Conservation (phyloP, 2,329 filamentous ascomycete genomes). For the Fusarium sp. region DNA sequence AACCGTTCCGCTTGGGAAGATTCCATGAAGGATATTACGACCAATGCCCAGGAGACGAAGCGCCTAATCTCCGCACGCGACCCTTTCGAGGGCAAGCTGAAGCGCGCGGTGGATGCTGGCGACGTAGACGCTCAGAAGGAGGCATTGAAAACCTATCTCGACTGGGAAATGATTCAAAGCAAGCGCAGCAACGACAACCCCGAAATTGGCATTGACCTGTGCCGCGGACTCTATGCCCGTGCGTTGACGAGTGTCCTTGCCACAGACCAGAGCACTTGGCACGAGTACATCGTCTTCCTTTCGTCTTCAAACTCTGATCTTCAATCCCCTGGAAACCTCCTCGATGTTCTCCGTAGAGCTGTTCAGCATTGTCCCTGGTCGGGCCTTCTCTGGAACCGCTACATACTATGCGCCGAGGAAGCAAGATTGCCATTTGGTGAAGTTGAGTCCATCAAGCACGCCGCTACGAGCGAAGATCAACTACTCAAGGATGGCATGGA, state of each 20-base stretch:
- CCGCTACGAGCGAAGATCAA: slow-evolving; percentile 86
- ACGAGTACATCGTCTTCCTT: slow-evolving; percentile 84
- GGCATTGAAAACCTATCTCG: slow-evolving; percentile 76
- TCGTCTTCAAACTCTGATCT: slow-evolving; percentile 58
- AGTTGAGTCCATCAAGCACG: slow-evolving; percentile 91
- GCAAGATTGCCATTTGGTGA: slow-evolving; percentile 80
- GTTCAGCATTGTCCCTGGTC: slow-evolving; percentile 95
- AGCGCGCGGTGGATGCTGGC: slow-evolving; percentile 66
- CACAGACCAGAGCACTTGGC: slow-evolving; percentile 81
- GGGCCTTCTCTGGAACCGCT: slow-evolving; percentile 89
- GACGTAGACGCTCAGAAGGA: slow-evolving; percentile 67
- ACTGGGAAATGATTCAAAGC: slow-evolving; percentile 81
- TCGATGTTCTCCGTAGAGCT: slow-evolving; percentile 82
- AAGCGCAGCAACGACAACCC: slow-evolving; percentile 62
- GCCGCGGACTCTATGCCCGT: slow-evolving; percentile 79
- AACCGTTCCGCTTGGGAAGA: slow-evolving; percentile 78
- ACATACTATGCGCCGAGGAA: slow-evolving; percentile 86
- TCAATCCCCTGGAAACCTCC: slow-evolving; percentile 58
- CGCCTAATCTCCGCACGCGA: slow-evolving; percentile 72
- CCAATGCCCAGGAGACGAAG: slow-evolving; percentile 73
- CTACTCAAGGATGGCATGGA: slow-evolving; percentile 89
- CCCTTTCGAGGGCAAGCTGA: slow-evolving; percentile 74
- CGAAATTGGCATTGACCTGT: slow-evolving; percentile 62
- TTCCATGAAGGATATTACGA: slow-evolving; percentile 77
- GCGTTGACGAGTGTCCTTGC: slow-evolving; percentile 78